Evolutionary conservation across 108 stramenopile species (phyloP), one percentile per base, ranked within the genome.

Genomic region (Fragilaria crotonensis): DNA sequence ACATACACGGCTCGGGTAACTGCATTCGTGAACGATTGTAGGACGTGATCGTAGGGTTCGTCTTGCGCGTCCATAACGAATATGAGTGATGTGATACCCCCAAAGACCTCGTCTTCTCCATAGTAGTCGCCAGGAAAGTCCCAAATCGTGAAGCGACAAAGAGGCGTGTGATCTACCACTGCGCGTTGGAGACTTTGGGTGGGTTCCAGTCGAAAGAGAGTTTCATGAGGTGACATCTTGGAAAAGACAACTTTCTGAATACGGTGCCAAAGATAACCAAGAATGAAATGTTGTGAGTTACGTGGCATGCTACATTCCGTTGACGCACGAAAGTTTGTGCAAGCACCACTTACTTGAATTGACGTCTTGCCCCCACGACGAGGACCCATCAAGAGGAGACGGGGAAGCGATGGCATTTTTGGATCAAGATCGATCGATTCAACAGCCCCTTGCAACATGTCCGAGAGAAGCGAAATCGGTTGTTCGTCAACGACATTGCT

Each of bases 161-260:
- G 76, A 1, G 91, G 81, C 22, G 96, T 98, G 72, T 98, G 86
- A 76, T 95, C 93, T 3, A 97, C 81, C 57, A 93, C 77, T 25
- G 87, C 75, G 44, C 86, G 76, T 52, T 91, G 88, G 25, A 86
- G 63, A 20, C 56, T 36, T 45, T 90, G 88, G 19, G 88, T 90
- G 0, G 84, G 72, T 67, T 92, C 87, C 56, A 95, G 77, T 50
- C 98, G 89, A 75, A 99, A 99, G 33, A 99, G 66, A 22, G 99
- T 99, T 71, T 99, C 99, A 64, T 99, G 99, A 1, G 99, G 98
- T n/a, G 91, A 92, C 96, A 98, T 97, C 75, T 99, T 99, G 51
- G 95, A 83, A 75, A 99, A 99, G 9, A 99, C 92, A 54, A 99
- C 98, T 45, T 90, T 81, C 70, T 97, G 60, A 22, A 62, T 4